Conservation (phyloP, 208 protist species). For the Wallacemonas sp. region DNA sequence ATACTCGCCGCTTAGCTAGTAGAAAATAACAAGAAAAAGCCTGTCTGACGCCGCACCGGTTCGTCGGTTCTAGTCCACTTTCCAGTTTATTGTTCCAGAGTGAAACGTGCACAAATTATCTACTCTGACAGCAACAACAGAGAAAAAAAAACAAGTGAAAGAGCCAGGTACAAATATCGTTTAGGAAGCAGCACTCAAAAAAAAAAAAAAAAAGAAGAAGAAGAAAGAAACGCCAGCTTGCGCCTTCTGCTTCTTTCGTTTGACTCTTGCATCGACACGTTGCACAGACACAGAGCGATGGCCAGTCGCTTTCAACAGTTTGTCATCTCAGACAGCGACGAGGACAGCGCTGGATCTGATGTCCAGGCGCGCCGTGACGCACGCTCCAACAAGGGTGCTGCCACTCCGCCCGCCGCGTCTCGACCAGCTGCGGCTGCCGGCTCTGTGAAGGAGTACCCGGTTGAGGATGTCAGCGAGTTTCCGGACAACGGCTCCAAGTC, state of each 20-base stretch:
- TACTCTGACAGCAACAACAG: not conserved
- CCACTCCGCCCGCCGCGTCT: not conserved
- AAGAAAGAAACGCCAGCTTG: not conserved
- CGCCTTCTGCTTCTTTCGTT: too few species aligned
- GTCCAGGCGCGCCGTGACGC: slow-evolving; percentile 12
- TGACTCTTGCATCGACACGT: too few species aligned
- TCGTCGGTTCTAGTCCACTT: too few species aligned
- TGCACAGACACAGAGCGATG: slow-evolving; percentile 15
- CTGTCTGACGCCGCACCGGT: too few species aligned
- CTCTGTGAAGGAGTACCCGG: slow-evolving; percentile 9
- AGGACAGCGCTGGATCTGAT: slow-evolving; percentile 36
- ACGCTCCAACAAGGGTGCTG: not conserved
- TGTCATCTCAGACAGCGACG: slow-evolving; percentile 54
- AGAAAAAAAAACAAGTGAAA: slow-evolving; percentile 9
- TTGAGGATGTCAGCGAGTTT: slow-evolving; percentile 12
- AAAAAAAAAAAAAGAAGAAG: not conserved
- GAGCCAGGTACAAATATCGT: too few species aligned
- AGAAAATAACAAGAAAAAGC: too few species aligned
- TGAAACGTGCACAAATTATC: too few species aligned
- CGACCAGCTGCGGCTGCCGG: not conserved
- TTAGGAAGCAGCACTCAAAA: not conserved
- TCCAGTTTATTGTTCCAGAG: too few species aligned
- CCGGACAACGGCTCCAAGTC: slow-evolving; percentile 13
- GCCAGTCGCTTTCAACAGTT: slow-evolving; percentile 41
- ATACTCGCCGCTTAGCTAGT: too few species aligned